Percentiles rank a stretch among this genome's conserved stretches.
Conservation (phyloP, 352 stramenopile species). For the Aphanomyces astaci region DNA sequence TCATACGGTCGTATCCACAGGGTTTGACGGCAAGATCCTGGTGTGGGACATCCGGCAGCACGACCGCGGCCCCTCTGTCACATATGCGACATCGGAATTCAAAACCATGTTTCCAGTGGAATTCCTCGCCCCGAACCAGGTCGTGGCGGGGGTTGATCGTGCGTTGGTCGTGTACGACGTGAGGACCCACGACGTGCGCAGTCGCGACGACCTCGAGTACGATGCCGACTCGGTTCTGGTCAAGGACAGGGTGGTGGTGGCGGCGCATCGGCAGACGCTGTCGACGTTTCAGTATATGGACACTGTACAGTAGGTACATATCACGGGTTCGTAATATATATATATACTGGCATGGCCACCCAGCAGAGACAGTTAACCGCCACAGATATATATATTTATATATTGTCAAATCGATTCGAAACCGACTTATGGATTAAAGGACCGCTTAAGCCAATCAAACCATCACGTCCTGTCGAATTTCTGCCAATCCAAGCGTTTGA, state of each 20-base stretch:
- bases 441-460: too few relatives aligned
- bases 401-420: too few relatives aligned
- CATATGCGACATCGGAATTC: not conserved
- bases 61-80: not conserved
- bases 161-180: not conserved
- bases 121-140: not conserved
- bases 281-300: not conserved
- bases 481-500: too few relatives aligned
- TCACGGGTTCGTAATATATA: too few relatives aligned
- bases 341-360: too few relatives aligned
- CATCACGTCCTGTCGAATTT: too few relatives aligned
- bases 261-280: not conserved
- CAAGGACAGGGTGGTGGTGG: not conserved
- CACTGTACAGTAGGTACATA: too few relatives aligned
- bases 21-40: not conserved
- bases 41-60: not conserved
- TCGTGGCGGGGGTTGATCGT: not conserved
- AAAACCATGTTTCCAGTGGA: conserved; percentile 2
- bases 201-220: not conserved
- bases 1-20: not conserved
- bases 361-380: too few relatives aligned
- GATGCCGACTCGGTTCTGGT: not conserved
- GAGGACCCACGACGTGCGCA: not conserved
- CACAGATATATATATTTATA: too few relatives aligned
- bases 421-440: too few relatives aligned